Percentiles rank a stretch among this genome's conserved stretches.
phyloP scores from a whole-genome alignment of 108 stramenopile species.

The Fragilariopsis cylindrus region DNA sequence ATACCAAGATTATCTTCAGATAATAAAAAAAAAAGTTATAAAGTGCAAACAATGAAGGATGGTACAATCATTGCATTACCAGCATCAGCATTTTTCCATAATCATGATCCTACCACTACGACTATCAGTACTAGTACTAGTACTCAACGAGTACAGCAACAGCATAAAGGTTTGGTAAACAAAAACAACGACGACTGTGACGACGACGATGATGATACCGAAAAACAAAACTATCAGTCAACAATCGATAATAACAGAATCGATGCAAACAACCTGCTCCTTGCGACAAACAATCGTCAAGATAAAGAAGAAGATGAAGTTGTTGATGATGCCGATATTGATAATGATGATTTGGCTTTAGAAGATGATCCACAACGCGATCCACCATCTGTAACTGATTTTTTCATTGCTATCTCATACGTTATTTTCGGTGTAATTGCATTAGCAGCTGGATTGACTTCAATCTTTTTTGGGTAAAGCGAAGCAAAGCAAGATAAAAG shows the following conservation, averaged over 20 bases:
- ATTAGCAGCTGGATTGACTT: slow-evolving; percentile 59
- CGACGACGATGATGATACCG: background rate
- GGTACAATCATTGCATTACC: slow-evolving; percentile 35
- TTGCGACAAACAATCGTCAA: background rate
- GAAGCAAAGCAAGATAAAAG: no score
- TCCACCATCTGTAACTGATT: slow-evolving; percentile 57
- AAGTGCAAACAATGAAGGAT: slow-evolving; percentile 9
- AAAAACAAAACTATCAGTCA: slow-evolving; percentile 38
- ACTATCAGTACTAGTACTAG: no score
- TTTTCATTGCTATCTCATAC: slow-evolving; percentile 67
- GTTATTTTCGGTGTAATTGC: slow-evolving; percentile 72
- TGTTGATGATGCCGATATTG: background rate
- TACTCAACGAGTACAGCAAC: background rate
- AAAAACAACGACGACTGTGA: background rate
- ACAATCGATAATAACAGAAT: slow-evolving; percentile 1
- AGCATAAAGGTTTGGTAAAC: background rate
- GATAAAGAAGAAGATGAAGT: background rate
- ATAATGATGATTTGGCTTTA: slow-evolving; percentile 41
- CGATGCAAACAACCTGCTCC: slow-evolving; percentile 19
- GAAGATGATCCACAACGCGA: slow-evolving; percentile 63
- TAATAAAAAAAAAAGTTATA: background rate
- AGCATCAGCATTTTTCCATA: slow-evolving; percentile 7
- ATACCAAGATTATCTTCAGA: slow-evolving; percentile 4
- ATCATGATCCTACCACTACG: background rate
- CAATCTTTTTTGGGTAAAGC: slow-evolving; percentile 33